These are phyloP conservation scores for Pythium brachiatum DNA, from an alignment of 352 stramenopile species.

Conservation along the genomic window DNA sequence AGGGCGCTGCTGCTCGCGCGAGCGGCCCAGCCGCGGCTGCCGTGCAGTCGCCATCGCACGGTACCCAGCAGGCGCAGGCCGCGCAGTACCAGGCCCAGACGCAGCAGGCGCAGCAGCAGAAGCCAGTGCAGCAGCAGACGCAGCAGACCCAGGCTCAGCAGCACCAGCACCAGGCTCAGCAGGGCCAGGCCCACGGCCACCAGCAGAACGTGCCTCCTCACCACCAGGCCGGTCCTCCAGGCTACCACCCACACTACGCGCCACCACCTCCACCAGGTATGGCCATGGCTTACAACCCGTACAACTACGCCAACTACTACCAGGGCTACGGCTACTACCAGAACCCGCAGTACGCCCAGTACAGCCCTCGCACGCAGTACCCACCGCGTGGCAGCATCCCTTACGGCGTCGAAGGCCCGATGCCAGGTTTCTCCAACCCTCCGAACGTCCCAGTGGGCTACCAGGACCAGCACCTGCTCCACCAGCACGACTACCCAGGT, in stretches of 20 bases:
- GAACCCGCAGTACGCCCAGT: slow-evolving; percentile 84
- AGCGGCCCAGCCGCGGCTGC: slow-evolving; percentile 23
- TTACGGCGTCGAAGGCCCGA: slow-evolving; percentile 79
- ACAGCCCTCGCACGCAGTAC: slow-evolving; percentile 85
- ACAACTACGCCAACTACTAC: slow-evolving; percentile 86
- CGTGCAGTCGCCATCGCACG: slow-evolving; percentile 59
- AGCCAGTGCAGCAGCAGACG: slow-evolving; percentile 17
- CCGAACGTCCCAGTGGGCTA: slow-evolving; percentile 74
- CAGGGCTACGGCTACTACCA: slow-evolving; percentile 88
- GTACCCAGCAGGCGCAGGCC: slow-evolving; percentile 18
- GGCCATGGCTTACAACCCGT: slow-evolving; percentile 86
- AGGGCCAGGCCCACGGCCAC: slow-evolving; percentile 25
- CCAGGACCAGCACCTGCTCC: slow-evolving; percentile 82
- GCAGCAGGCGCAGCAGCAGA: slow-evolving; percentile 31
- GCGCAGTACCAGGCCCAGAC: slow-evolving; percentile 31
- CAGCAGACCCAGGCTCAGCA: slow-evolving; percentile 21
- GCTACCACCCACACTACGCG: slow-evolving; percentile 81
- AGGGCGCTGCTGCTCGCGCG: slow-evolving; percentile 28
- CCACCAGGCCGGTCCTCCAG: slow-evolving; percentile 63
- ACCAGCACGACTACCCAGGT: slow-evolving; percentile 80
- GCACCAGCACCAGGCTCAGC: slow-evolving; percentile 29
- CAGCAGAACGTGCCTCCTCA: slow-evolving; percentile 56
- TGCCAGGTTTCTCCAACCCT: slow-evolving; percentile 77
- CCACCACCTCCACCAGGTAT: slow-evolving; percentile 82
- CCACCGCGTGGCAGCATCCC: slow-evolving; percentile 77